These are phyloP conservation scores for Acanthamoeba lenticulata DNA, from an alignment of 208 protist species.

Conservation along the genomic window DNA sequence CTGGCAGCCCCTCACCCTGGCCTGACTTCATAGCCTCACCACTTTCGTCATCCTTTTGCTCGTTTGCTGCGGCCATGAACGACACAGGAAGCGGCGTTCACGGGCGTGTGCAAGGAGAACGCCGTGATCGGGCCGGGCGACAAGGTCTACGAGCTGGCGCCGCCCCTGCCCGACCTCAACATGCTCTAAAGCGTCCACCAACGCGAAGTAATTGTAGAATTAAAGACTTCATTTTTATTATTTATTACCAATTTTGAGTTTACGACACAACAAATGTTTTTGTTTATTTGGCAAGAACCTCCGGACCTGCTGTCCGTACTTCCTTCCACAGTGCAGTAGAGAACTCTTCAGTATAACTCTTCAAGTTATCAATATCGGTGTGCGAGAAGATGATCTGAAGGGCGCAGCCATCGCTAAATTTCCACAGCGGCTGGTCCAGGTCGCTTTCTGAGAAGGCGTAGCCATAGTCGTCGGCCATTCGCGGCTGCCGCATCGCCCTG, in stretches of 20 bases:
- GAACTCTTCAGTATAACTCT: too few species aligned
- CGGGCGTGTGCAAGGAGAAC: background rate
- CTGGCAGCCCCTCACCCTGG: too few species aligned
- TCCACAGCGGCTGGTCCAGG: background rate
- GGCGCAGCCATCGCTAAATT: background rate
- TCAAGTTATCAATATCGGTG: background rate
- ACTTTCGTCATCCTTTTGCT: background rate
- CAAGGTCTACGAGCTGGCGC: constrained; percentile 22
- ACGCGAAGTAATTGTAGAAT: too few species aligned
- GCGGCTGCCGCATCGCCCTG: background rate
- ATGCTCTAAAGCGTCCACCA: background rate
- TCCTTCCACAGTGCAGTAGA: too few species aligned
- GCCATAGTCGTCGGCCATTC: background rate
- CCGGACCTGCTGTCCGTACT: too few species aligned
- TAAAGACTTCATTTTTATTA: too few species aligned
- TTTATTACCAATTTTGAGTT: too few species aligned
- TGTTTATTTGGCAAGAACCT: too few species aligned
- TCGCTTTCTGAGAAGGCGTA: background rate
- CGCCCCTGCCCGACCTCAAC: constrained; percentile 8
- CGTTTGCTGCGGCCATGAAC: background rate
- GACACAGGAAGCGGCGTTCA: background rate
- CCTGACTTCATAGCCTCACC: too few species aligned
- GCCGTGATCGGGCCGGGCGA: background rate
- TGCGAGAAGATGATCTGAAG: background rate
- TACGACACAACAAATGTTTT: too few species aligned